A percentile compares a stretch with the other conserved stretches of the same genome.
These are phyloP conservation scores for Amphibolis antarctica DNA, from an alignment of 106 monocot species.

Conservation along the genomic window DNA sequence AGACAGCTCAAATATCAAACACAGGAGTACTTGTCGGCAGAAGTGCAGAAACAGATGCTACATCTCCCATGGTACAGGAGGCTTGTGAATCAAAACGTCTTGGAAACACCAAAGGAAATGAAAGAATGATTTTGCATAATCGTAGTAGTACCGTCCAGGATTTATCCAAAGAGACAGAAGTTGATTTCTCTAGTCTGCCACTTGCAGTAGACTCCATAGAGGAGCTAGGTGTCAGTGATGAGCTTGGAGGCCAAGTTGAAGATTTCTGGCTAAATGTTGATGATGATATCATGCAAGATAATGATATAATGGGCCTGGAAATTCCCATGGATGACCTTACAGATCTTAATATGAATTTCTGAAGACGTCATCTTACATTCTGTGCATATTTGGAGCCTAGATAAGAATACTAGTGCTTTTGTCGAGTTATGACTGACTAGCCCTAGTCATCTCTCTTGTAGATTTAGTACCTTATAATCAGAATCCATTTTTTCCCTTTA, in stretches of 20 bases:
- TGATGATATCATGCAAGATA: constrained; percentile 52
- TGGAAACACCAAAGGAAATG: constrained; percentile 20
- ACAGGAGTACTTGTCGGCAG: constrained; percentile 44
- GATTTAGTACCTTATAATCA: not conserved
- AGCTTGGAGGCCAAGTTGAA: constrained; percentile 49
- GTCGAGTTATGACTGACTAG: constrained; percentile 5
- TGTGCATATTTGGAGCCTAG: constrained; percentile 10
- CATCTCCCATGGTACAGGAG: constrained; percentile 11
- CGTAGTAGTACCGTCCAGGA: constrained; percentile 4
- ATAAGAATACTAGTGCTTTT: constrained; percentile 7
- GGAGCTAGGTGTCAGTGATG: constrained; percentile 40
- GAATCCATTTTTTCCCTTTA: not conserved
- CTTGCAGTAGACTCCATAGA: constrained; percentile 40
- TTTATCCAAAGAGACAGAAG: constrained; percentile 38
- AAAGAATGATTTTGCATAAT: constrained; percentile 1
- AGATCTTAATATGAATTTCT: constrained; percentile 67
- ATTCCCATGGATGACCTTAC: constrained; percentile 95
- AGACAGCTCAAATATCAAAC: constrained; percentile 56
- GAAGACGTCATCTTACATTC: not conserved
- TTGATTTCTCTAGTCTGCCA: constrained; percentile 32
- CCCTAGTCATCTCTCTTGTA: not conserved
- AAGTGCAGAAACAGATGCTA: constrained; percentile 18
- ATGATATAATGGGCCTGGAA: constrained; percentile 68
- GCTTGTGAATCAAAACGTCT: constrained; percentile 12
- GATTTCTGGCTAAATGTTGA: constrained; percentile 90